Conservation (phyloP, 1,139 yeast genomes). For the Hansenula anomala region DNA sequence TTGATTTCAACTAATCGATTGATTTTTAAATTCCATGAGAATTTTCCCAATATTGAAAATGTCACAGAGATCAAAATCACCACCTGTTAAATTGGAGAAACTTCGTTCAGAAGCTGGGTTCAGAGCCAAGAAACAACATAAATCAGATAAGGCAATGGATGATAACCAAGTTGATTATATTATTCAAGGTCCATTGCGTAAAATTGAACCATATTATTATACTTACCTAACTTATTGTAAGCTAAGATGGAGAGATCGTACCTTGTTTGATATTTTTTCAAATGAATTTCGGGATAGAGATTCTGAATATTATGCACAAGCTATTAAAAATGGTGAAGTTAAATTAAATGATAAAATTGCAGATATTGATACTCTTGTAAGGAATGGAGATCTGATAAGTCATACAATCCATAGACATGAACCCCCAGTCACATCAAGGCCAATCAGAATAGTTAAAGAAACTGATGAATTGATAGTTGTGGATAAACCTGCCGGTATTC, state of each 20-base stretch:
- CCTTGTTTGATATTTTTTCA: constrained; percentile 71
- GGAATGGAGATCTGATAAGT: constrained; percentile 80
- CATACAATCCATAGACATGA: constrained; percentile 89
- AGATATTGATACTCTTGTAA: constrained; percentile 55
- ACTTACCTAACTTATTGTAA: constrained; percentile 91
- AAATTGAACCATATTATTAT: constrained; percentile 81
- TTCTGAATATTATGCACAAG: constrained; percentile 58
- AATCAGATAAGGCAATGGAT: constrained; percentile 22
- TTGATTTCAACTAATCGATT: too few relatives aligned
- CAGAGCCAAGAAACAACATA: constrained; percentile 20
- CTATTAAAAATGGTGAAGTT: constrained; percentile 72
- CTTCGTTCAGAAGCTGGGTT: constrained; percentile 10
- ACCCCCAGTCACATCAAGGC: constrained; percentile 75
- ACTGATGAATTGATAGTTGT: constrained; percentile 78
- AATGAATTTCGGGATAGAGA: constrained; percentile 83
- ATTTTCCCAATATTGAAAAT: neutral
- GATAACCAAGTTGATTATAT: constrained; percentile 27
- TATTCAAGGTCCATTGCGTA: constrained; percentile 58
- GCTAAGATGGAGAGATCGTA: constrained; percentile 82
- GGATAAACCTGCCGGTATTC: constrained; percentile 93
- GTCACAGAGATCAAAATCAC: neutral
- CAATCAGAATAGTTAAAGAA: constrained; percentile 70
- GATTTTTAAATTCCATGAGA: too few relatives aligned
- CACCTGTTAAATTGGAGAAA: neutral
- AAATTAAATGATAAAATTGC: constrained; percentile 66